Percentiles rank a stretch among this genome's conserved stretches.
These are phyloP conservation scores for Lipomyces sp. DNA, from an alignment of 805 yeast species.

Conservation along the genomic window DNA sequence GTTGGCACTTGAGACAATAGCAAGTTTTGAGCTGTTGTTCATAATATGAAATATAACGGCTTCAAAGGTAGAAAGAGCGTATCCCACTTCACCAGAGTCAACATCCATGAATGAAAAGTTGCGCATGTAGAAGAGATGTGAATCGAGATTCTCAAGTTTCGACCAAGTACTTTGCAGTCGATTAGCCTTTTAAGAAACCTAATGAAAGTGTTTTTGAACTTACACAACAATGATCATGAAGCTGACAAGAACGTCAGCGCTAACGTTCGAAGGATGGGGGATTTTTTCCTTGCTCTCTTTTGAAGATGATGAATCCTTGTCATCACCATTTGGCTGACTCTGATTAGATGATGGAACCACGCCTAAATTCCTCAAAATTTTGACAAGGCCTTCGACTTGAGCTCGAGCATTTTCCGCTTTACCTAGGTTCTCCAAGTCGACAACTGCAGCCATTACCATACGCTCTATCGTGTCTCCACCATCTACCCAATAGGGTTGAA, in stretches of 20 bases:
- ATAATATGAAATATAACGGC: constrained; percentile 74
- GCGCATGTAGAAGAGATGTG: constrained; percentile 69
- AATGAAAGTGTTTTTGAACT: constrained; percentile 43
- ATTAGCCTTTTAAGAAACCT: background rate
- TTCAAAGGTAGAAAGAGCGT: constrained; percentile 81
- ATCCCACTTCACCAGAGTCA: constrained; percentile 68
- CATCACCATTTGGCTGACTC: constrained; percentile 21
- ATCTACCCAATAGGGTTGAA: constrained; percentile 44
- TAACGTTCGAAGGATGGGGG: constrained; percentile 27
- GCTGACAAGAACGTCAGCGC: constrained; percentile 38
- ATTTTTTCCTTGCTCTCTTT: constrained; percentile 31
- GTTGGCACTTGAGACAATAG: constrained; percentile 54
- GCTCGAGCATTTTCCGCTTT: constrained; percentile 40
- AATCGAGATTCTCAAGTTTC: constrained; percentile 60
- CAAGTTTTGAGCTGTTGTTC: constrained; percentile 50
- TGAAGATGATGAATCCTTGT: constrained; percentile 30
- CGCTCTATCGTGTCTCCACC: constrained; percentile 48
- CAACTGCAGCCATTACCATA: constrained; percentile 57
- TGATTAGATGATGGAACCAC: constrained; percentile 38
- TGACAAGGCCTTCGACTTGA: constrained; percentile 48
- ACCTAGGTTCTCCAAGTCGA: constrained; percentile 55
- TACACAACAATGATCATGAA: constrained; percentile 69
- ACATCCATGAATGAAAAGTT: constrained; percentile 57
- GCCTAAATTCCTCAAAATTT: constrained; percentile 32
- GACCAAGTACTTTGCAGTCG: constrained; percentile 48